Percentiles rank a stretch among this genome's conserved stretches.
Evolutionary conservation across 495 filamentous ascomycete genomes (phyloP).

Genomic region (Lepidopterella palustris): DNA sequence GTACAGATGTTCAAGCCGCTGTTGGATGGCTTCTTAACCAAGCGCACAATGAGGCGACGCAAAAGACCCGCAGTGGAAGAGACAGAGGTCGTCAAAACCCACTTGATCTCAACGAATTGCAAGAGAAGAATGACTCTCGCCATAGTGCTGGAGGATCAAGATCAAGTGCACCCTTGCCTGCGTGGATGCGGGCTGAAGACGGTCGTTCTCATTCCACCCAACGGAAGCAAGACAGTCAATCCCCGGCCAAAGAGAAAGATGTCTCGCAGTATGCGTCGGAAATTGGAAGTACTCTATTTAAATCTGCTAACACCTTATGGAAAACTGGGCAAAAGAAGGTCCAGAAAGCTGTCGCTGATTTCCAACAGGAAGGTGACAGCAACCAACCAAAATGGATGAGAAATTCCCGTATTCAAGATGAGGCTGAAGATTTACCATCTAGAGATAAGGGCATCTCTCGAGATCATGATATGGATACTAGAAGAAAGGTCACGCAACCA

Average conservation of each 20-base stretch:
- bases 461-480: background rate
- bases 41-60: constrained; percentile 68
- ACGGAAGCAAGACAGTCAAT: constrained; percentile 46
- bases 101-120: constrained; percentile 31
- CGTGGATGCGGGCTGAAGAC: constrained; percentile 44
- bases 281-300: constrained; percentile 76
- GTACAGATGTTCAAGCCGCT: constrained; percentile 77
- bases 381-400: constrained; percentile 94
- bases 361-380: constrained; percentile 74
- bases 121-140: constrained; percentile 28
- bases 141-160: constrained; percentile 35
- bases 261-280: constrained; percentile 73
- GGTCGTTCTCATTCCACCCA: constrained; percentile 33
- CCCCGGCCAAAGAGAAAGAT: constrained; percentile 63
- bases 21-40: constrained; percentile 86
- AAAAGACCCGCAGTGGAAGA: constrained; percentile 45
- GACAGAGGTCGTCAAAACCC: constrained; percentile 22
- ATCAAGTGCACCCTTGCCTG: constrained; percentile 32
- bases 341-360: constrained; percentile 88
- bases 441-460: background rate
- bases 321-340: constrained; percentile 89
- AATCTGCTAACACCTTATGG: constrained; percentile 92
- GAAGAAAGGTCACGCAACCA: background rate
- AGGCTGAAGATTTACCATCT: constrained; percentile 6
- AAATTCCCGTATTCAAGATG: constrained; percentile 43